Conservation (phyloP, 345 rosid species). For the Boechera divaricarpa region DNA sequence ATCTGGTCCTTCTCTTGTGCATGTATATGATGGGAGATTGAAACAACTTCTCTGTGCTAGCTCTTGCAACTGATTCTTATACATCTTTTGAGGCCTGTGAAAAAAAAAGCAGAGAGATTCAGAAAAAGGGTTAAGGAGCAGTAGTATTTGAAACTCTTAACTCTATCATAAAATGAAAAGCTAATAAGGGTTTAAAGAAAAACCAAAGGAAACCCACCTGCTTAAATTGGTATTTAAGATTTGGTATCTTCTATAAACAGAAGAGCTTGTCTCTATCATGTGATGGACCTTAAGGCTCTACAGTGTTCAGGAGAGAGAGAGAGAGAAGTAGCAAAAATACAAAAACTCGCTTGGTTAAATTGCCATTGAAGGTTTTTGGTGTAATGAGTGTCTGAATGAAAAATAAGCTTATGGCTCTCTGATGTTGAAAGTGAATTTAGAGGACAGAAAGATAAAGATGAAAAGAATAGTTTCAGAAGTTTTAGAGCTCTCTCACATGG, state of each 20-base stretch:
- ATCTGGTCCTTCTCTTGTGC: constrained; percentile 78
- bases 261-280: constrained; percentile 42
- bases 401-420: constrained; percentile 2
- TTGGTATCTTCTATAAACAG: constrained; percentile 27
- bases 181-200: constrained; percentile 17
- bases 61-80: constrained; percentile 76
- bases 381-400: constrained; percentile 30
- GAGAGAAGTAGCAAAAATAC: not conserved
- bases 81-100: constrained; percentile 49
- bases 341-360: constrained; percentile 18
- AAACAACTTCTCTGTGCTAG: constrained; percentile 86
- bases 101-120: constrained; percentile 5
- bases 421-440: constrained; percentile 36
- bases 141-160: not conserved
- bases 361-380: constrained; percentile 13
- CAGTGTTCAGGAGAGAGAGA: constrained; percentile 20
- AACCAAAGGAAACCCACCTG: constrained; percentile 30
- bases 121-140: not conserved
- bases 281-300: constrained; percentile 31
- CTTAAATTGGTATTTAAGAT: constrained; percentile 31
- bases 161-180: not conserved
- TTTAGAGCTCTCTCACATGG: constrained; percentile 42
- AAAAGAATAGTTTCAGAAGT: constrained; percentile 35
- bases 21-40: constrained; percentile 72
- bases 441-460: constrained; percentile 29